These are phyloP conservation scores for Gilbertella persicaria DNA, from an alignment of 371 early-diverging fungal genomes.

Conservation along the genomic window DNA sequence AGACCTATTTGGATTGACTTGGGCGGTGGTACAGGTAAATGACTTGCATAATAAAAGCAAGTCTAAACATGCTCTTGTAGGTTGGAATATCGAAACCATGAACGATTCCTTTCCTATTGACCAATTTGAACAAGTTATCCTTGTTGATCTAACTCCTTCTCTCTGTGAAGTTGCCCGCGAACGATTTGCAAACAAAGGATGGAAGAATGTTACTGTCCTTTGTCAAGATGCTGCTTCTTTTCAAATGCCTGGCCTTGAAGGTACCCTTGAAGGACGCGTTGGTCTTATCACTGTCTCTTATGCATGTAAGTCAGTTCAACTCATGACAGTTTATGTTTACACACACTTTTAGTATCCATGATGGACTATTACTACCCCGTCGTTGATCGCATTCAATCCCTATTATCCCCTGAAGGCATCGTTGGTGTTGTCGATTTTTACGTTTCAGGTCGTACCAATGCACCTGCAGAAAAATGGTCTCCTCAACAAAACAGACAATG, in stretches of 20 bases:
- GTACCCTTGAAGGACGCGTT: conserved; percentile 58
- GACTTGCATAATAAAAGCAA: background rate
- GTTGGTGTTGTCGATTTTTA: conserved; percentile 83
- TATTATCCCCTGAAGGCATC: conserved; percentile 72
- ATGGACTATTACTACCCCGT: conserved; percentile 75
- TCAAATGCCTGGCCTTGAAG: conserved; percentile 57
- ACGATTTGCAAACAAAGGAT: conserved; percentile 72
- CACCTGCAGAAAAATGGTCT: conserved; percentile 58
- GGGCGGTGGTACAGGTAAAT: conserved; percentile 84
- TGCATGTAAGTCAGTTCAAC: conserved; percentile 51
- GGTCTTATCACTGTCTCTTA: conserved; percentile 84
- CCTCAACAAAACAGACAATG: conserved; percentile 61
- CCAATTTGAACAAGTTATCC: conserved; percentile 75
- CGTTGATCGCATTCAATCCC: conserved; percentile 65
- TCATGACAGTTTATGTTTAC: background rate
- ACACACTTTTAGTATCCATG: conserved; percentile 65
- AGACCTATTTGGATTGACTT: conserved; percentile 79
- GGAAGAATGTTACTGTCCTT: conserved; percentile 79
- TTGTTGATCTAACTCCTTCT: conserved; percentile 86
- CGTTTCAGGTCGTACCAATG: conserved; percentile 61
- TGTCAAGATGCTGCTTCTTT: conserved; percentile 81
- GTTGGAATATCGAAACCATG: conserved; percentile 88
- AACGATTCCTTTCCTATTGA: conserved; percentile 69
- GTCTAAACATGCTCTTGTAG: conserved; percentile 19
- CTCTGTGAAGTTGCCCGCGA: conserved; percentile 79